Percentiles rank a stretch among this genome's conserved stretches.
Conservation (phyloP, 768 basidiomycete genomes). For the Pulveroboletus frians region DNA sequence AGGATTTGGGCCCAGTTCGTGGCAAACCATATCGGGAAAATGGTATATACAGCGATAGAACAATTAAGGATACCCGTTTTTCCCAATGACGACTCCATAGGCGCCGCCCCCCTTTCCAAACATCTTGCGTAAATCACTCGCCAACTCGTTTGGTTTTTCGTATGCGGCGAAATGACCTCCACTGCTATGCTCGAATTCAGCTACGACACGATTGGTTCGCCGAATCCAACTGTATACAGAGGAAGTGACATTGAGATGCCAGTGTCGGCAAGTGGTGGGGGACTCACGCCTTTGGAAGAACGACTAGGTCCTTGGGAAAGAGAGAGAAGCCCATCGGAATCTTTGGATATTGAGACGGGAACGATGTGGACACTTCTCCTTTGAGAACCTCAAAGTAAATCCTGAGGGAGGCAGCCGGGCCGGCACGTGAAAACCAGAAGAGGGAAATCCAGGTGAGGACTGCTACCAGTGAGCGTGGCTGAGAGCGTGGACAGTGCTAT, state of each 20-base stretch:
- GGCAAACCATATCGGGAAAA: too few species aligned
- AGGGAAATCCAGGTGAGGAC: conserved; percentile 59
- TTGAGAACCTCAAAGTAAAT: conserved; percentile 50
- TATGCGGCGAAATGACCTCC: conserved; percentile 60
- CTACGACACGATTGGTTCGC: conserved; percentile 38
- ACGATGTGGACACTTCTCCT: background rate
- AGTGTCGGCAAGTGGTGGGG: accelerated
- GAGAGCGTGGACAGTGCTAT: background rate
- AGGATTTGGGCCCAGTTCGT: too few species aligned
- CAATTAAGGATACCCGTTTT: conserved; percentile 38
- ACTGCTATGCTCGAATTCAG: conserved; percentile 41
- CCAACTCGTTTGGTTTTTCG: conserved; percentile 47
- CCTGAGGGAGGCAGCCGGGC: conserved; percentile 51
- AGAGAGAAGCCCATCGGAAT: conserved; percentile 47
- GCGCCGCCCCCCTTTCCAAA: conserved; percentile 50
- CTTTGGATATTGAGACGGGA: background rate
- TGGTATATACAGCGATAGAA: too few species aligned
- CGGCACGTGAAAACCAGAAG: conserved; percentile 54
- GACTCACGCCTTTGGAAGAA: conserved; percentile 37
- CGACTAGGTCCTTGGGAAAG: conserved; percentile 46
- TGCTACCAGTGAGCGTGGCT: conserved; percentile 16
- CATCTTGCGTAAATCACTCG: conserved; percentile 50
- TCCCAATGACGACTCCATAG: conserved; percentile 42
- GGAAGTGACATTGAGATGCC: background rate
- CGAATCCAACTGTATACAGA: conserved; percentile 38